Base-by-base conservation (phyloP, 768 basidiomycete genomes). In the Boletus rufocinnamomeus region DNA sequence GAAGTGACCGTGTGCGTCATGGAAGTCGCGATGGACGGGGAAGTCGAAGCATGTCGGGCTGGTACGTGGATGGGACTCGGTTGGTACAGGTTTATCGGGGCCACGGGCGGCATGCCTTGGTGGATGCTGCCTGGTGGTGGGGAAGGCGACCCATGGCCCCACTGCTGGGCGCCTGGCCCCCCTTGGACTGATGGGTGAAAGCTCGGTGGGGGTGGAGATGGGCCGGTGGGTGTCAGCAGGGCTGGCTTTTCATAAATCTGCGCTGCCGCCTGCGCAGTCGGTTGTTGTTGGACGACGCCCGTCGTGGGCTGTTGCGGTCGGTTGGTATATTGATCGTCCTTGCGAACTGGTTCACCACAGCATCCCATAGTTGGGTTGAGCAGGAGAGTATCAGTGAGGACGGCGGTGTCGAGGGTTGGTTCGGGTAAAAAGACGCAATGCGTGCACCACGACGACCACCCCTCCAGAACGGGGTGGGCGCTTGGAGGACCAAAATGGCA, bases 241-340 rank as follows among this genome's bases (percentile, higher is more conserved):
- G 62, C 59, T 54, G 77, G 75, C 69, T 84, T 79, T 65, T 79
- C 80, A 51, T 66, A 63, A 48, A 56, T 59, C 32, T 74, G 72
- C 50, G 80, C 56, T 68, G 40, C 72, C 62, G 63, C 64, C 16
- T 76, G 74, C 3, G 76, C 74, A 0, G 59, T 63, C 0, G 89
- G 88, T 62, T 91, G 89, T 25, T 82, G 79, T 50, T 69, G 76
- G 6, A 81, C 75, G 54, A 84, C 63, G 21, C 68, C 72, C 25
- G 74, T 67, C 28, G 65, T 60, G 6, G 70, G 62, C 34, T 62
- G 63, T 35, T 61, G 63, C 0, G 67, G 62, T 2, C 75, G 71
- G 70, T 79, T 77, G 52, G 73, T 64, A 55, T 69, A 69, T 49
- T 74, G 64, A 53, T 69, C 60, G 56, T 74, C 68, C 30, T 68